These are phyloP conservation scores for Colletotrichum tropicale DNA, from an alignment of 2,329 filamentous ascomycete species.

Conservation along the genomic window DNA sequence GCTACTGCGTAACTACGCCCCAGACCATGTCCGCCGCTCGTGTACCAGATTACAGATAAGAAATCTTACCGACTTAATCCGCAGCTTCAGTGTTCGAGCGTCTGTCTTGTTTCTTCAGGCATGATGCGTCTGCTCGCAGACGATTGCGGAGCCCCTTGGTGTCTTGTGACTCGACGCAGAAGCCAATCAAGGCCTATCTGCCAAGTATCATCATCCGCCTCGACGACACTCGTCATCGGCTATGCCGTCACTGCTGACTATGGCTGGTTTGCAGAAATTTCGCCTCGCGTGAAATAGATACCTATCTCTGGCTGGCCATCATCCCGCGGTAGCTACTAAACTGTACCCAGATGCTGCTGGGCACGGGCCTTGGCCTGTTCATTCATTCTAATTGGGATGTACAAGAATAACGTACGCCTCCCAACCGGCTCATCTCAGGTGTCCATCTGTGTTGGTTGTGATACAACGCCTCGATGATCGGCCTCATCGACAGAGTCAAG, in stretches of 20 bases:
- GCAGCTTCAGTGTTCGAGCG: not conserved
- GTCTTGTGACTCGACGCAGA: constrained; percentile 12
- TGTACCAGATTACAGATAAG: not conserved
- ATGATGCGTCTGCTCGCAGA: not conserved
- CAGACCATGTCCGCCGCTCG: not conserved
- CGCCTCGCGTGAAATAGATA: not conserved
- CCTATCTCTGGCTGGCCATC: not conserved
- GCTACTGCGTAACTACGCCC: not conserved
- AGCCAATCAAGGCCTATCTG: not conserved
- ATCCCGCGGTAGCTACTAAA: not conserved
- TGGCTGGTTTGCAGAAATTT: not conserved
- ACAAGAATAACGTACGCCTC: not conserved
- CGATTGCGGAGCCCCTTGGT: not conserved
- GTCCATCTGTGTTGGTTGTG: not conserved
- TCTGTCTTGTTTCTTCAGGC: constrained; percentile 9
- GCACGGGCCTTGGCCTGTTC: not conserved
- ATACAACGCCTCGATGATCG: not conserved
- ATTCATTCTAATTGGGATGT: not conserved
- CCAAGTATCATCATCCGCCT: not conserved
- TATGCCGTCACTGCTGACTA: constrained; percentile 4
- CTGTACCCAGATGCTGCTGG: not conserved
- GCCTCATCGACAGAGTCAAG: not conserved
- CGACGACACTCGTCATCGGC: not conserved
- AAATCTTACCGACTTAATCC: not conserved
- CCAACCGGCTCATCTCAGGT: not conserved